A percentile compares a stretch with the other conserved stretches of the same genome.
phyloP scores from a whole-genome alignment of 2,329 filamentous ascomycete genomes.

The Zymoseptoria brevis region DNA sequence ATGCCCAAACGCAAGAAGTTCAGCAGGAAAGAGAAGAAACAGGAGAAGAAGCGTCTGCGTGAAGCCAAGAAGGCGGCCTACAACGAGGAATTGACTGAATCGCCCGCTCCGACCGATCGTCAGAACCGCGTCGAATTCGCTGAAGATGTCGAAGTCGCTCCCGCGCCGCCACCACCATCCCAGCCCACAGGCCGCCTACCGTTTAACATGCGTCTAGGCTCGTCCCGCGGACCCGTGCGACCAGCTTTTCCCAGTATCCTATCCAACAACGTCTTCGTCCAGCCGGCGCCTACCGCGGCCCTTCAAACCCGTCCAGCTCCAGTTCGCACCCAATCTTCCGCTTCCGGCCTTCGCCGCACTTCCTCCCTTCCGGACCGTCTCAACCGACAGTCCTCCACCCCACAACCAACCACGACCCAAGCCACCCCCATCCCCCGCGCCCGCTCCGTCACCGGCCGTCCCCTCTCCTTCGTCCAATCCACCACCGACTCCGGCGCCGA shows the following conservation, averaged over 20 bases:
- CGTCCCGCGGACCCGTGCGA: conserved; percentile 39
- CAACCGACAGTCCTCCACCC: conserved; percentile 30
- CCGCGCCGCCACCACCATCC: conserved; percentile 11
- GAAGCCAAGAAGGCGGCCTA: conserved; percentile 30
- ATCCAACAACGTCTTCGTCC: conserved; percentile 61
- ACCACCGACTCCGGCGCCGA: conserved; percentile 26
- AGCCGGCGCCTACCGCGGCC: conserved; percentile 17
- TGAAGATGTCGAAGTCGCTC: conserved; percentile 28
- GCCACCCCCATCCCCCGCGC: conserved; percentile 23
- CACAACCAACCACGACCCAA: conserved; percentile 21
- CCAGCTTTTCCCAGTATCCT: conserved; percentile 58
- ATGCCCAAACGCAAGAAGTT: conserved; percentile 33
- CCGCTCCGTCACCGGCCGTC: conserved; percentile 3
- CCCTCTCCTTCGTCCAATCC: conserved; percentile 6
- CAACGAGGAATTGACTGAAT: conserved; percentile 7
- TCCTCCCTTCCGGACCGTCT: conserved; percentile 67
- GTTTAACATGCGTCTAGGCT: conserved; percentile 41
- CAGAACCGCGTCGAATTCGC: conserved; percentile 33
- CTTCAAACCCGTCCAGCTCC: conserved; percentile 10
- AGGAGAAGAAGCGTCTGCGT: conserved; percentile 41
- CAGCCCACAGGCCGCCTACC: conserved; percentile 10
- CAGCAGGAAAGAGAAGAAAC: conserved; percentile 37
- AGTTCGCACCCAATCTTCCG: conserved; percentile 13
- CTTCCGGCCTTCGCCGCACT: conserved; percentile 58
- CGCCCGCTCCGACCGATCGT: background rate